Evolutionary conservation across 257 asterid species (phyloP), one percentile per base, ranked within the genome.

Genomic region (Jacaranda copaia): DNA sequence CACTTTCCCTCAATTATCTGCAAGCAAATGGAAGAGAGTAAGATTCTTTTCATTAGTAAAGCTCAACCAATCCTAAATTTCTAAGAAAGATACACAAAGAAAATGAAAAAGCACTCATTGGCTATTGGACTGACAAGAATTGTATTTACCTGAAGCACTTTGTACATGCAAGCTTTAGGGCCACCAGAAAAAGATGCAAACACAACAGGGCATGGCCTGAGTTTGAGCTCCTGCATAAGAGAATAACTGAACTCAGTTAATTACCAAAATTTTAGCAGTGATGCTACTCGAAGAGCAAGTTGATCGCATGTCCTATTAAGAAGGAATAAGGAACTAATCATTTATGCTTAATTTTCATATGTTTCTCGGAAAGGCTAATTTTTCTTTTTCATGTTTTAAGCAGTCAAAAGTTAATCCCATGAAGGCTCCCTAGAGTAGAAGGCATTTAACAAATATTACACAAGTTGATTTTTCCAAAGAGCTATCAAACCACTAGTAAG

Each of bases 161-260:
- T 96, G 77, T 91, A 96, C 98, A 93, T 89, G 83, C 98, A 91
- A 73, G 98, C 92, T 87, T 91, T 96, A 6, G 96, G 97, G 71
- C 99, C 99, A 38, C 96, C 96, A 16, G 99, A 96, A 81, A 96
- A 96, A 11, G 99, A 96, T 74, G 97, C 97, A 81, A 96, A 87
- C 77, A 93, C 92, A 62, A 96, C 86, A 8, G 99, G 98, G 85
- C 97, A 85, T 36, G 97, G 97, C 83, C 91, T 86, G 76, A 84
- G 72, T 85, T 87, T 93, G 45, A 96, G 92, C 86, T 96, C 98
- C 99, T 96, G 79, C 81, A 55, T 15, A 67, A 63, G 16, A 65
- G 19, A 68, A 68, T 18, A 74, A 59, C 80, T 40, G n/a, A 61
- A 70, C 52, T 5, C 49, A 39, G 36, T 18, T 8, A 16, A 48